Percentiles rank a stretch among this genome's conserved stretches.
These are phyloP conservation scores for Calonectria henricotiae DNA, from an alignment of 2,329 filamentous ascomycete species.

Conservation along the genomic window DNA sequence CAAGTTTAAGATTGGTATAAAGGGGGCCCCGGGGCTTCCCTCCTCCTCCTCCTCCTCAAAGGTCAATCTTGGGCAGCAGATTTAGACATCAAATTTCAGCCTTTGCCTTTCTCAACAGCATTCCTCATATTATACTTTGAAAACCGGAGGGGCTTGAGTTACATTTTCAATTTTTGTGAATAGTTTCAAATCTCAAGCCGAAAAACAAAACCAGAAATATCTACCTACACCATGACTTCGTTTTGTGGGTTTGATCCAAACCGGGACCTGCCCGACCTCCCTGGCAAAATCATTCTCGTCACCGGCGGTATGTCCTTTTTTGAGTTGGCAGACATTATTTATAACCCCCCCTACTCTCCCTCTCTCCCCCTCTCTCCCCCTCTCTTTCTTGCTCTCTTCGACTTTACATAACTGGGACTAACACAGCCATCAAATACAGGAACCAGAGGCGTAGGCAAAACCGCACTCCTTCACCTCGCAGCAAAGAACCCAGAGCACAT, in stretches of 20 bases:
- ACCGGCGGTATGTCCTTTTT: constrained; percentile 63
- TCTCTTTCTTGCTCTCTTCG: not conserved
- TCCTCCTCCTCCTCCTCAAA: not conserved
- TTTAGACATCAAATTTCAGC: not conserved
- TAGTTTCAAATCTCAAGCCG: not conserved
- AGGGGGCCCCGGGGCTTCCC: not conserved
- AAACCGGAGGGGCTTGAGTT: not conserved
- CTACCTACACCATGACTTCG: constrained; percentile 28
- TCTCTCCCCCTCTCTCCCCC: too few species aligned
- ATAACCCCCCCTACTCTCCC: too few species aligned
- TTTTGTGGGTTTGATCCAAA: constrained; percentile 57
- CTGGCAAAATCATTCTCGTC: constrained; percentile 67
- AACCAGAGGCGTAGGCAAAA: constrained; percentile 54
- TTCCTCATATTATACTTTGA: not conserved
- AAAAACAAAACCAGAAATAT: not conserved
- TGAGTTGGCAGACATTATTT: not conserved
- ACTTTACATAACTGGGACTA: not conserved
- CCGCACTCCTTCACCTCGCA: constrained; percentile 51
- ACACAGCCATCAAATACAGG: constrained; percentile 49
- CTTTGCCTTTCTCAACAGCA: not conserved
- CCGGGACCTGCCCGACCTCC: constrained; percentile 63
- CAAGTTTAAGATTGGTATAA: constrained; percentile 8
- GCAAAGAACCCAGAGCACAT: constrained; percentile 67
- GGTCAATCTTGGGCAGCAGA: not conserved
- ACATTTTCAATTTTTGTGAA: not conserved